phyloP scores from a whole-genome alignment of 1,139 yeast genomes.

The Pneumocystis oryctolagi region DNA sequence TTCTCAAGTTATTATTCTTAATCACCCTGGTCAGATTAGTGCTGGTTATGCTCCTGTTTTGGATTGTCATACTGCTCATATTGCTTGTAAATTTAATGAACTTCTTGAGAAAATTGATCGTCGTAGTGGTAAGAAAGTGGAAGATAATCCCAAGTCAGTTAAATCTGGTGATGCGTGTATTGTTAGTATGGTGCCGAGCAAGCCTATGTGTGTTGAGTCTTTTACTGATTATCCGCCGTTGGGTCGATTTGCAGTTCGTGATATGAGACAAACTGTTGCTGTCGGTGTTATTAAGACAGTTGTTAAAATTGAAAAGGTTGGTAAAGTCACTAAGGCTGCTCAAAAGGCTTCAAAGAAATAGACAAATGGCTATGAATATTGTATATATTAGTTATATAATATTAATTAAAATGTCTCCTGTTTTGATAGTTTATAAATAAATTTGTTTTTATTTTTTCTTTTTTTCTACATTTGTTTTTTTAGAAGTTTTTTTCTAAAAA shows the following conservation, averaged over 20 bases:
- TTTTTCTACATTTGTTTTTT: neutral
- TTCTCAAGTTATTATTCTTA: slow-evolving; percentile 79
- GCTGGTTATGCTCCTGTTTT: slow-evolving; percentile 89
- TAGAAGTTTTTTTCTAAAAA: neutral
- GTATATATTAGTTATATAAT: neutral
- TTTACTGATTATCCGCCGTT: slow-evolving; percentile 97
- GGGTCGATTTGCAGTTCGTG: slow-evolving; percentile 99
- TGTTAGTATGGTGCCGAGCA: slow-evolving; percentile 80
- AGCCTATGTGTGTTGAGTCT: slow-evolving; percentile 96
- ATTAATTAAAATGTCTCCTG: neutral
- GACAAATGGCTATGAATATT: slow-evolving; percentile 18
- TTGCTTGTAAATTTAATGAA: slow-evolving; percentile 81
- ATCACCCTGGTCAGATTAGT: slow-evolving; percentile 89
- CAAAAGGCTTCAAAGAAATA: slow-evolving; percentile 96
- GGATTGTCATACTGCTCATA: slow-evolving; percentile 92
- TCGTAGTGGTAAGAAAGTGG: slow-evolving; percentile 80
- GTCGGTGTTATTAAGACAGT: slow-evolving; percentile 99
- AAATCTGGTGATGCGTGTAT: slow-evolving; percentile 92
- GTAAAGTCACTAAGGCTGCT: slow-evolving; percentile 99
- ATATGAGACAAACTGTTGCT: slow-evolving; percentile 99
- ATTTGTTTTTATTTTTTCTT: neutral
- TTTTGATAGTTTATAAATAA: neutral
- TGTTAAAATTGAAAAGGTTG: slow-evolving; percentile 66
- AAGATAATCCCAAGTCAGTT: slow-evolving; percentile 71
- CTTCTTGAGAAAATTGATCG: slow-evolving; percentile 82